Base-by-base conservation (phyloP, 352 stramenopile genomes). In the Elongisporangium undulatum region DNA sequence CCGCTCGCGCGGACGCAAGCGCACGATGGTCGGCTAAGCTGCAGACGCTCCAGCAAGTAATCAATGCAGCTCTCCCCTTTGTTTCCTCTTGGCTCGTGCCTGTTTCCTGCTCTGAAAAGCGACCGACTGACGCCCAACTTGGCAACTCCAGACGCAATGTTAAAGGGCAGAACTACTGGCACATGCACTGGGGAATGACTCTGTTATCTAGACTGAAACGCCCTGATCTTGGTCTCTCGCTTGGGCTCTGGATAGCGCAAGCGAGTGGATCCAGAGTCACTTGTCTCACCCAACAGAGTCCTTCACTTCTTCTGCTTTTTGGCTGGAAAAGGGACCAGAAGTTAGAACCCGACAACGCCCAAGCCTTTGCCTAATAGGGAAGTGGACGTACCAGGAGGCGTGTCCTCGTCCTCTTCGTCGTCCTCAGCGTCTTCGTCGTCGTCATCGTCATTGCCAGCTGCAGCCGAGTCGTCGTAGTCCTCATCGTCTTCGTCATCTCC, bases 21-120 rank as follows among this genome's bases (percentile, higher is more conserved):
- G 91, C 51, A 93, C 91, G 21, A 96, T 95, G 79, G 87, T 97
- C 56, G 91, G 89, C 26, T 97, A 89, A 66, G 8, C 29, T 41
- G 62, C 23, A n/a, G n/a, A n/a, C n/a, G n/a, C 17, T 39, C 19
- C 0, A n/a, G 38, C 29, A 5, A 20, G 41, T 7, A 49, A 39
- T 24, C 19, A 34, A 34, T 34, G 29, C 5, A 15, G 5, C 29
- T 41, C 29, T 41, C 29, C 5, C 8, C 13, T 41, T 4, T 9
- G 8, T 41, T 15, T 15, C 5, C 29, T 9, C 29, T 41, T 15
- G 1, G n/a, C 29, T 6, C 8, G 29, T 9, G 5, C n/a, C 1
- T 24, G 19, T 53, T 19, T 12, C 3, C 10, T 19, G 49, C 49
- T 26, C 1, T 53, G 19, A 13, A 22, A 19, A 53, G 19, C 19